phyloP scores from a whole-genome alignment of 2,329 filamentous ascomycete genomes.

The Fusarium sacchari region DNA sequence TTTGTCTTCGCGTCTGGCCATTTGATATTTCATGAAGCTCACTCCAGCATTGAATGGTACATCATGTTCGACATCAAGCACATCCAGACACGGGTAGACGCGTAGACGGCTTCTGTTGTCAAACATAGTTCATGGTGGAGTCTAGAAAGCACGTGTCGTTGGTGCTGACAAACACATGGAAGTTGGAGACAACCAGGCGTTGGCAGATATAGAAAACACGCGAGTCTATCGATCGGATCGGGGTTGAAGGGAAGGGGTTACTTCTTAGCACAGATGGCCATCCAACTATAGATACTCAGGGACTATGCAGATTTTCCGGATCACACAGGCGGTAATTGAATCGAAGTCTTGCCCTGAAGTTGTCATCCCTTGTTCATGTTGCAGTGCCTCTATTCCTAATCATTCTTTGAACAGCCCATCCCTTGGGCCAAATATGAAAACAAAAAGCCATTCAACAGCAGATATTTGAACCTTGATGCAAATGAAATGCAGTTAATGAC shows the following conservation, averaged over 20 bases:
- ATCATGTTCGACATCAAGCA: constrained; percentile 54
- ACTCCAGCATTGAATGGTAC: constrained; percentile 52
- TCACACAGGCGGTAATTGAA: background rate
- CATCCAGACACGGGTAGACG: constrained; percentile 51
- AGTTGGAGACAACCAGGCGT: constrained; percentile 30
- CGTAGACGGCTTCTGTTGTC: constrained; percentile 63
- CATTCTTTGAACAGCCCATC: background rate
- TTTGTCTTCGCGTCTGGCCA: constrained; percentile 30
- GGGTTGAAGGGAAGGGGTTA: background rate
- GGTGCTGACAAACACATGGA: constrained; percentile 58
- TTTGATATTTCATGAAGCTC: constrained; percentile 56
- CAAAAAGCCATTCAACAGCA: background rate
- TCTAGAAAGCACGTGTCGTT: constrained; percentile 59
- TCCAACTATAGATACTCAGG: background rate
- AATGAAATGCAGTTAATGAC: background rate
- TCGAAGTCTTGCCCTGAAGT: background rate
- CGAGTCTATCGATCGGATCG: constrained; percentile 42
- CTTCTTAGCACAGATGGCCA: background rate
- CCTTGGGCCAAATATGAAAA: background rate
- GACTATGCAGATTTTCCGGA: background rate
- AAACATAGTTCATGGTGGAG: constrained; percentile 60
- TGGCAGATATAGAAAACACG: constrained; percentile 36
- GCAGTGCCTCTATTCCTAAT: background rate
- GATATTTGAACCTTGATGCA: background rate
- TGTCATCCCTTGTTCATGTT: background rate